Base-by-base conservation (phyloP, 2,329 filamentous ascomycete species). In the Chaetomium olivaceum region DNA sequence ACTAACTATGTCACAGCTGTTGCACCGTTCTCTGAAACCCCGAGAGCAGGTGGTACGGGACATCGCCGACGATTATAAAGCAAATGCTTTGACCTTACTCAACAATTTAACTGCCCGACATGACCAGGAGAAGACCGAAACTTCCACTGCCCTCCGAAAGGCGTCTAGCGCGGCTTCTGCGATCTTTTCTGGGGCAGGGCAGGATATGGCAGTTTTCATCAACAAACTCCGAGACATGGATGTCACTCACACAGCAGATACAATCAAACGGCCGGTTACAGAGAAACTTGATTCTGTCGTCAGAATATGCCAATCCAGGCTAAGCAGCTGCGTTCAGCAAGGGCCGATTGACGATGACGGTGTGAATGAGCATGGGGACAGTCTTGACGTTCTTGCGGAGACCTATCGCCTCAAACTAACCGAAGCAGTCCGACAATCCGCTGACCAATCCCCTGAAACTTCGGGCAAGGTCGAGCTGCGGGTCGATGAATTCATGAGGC, bases 21-120 rank as follows among this genome's bases (percentile, higher is more conserved):
- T 71, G 29, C 69, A 70, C 58, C 69, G 68, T 33, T 68, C 65
- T 2, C 33, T 71, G n/a, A 71, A 70, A 21, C 62, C 67, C 2
- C 68, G 52, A 33, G 68, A 69, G 56, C 67, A 71, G 27, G 58
- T 62, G 1, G 46, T 70, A 12, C 59, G 51, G 12, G 68, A 68
- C 16, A 70, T 71, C 11, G 65, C 46, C n/a, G 50, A 48, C 21
- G 67, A 71, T 8, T 71, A 70, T 33, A 16, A 55, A 12, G 50
- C 61, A 23, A 69, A 69, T 48, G 67, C 67, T 19, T 12, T 54
- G 23, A 43, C 48, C 4, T 58, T 71, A 25, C 59, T 71, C 16
- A 43, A 62, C 21, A 64, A 61, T 8, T n/a, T 71, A 36, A 46
- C 23, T 19, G n/a, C 27, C 9, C 60, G 68, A 1, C 69, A 71